A percentile compares a stretch with the other conserved stretches of the same genome.
Conservation (phyloP, 352 stramenopile genomes). For the Globisporangium heterothallicum region DNA sequence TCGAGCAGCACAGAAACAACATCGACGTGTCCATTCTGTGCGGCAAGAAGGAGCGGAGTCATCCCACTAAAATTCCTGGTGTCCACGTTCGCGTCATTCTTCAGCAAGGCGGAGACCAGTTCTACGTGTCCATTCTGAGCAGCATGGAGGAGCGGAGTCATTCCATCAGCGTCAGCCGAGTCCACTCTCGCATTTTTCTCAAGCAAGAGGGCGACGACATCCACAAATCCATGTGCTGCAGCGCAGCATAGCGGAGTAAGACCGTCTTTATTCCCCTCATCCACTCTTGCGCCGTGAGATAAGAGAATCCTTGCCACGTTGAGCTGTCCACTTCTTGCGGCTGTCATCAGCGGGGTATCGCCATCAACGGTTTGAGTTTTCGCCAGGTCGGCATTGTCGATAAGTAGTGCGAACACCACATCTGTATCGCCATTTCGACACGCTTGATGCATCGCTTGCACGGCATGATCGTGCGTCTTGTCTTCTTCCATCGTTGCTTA, state of each 20-base stretch:
- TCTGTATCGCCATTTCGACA: neutral
- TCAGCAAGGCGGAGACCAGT: neutral
- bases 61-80: neutral
- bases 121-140: neutral
- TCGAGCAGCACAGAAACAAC: neutral
- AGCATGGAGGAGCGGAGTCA: neutral
- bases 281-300: neutral
- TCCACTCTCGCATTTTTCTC: neutral
- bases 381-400: neutral
- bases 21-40: neutral
- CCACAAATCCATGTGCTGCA: neutral
- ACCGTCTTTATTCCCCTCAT: neutral
- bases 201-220: neutral
- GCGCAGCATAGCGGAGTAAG: neutral
- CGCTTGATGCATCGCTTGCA: neutral
- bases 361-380: neutral
- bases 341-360: slow-evolving; percentile 1
- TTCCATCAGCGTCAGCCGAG: neutral
- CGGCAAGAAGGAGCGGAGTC: neutral
- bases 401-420: neutral
- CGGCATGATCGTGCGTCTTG: too few relatives aligned
- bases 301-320: neutral
- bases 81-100: neutral
- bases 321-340: neutral
- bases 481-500: too few relatives aligned